Percentiles rank a stretch among this genome's conserved stretches.
Evolutionary conservation across 495 filamentous ascomycete species (phyloP).

Genomic region (Penicillium herquei): DNA sequence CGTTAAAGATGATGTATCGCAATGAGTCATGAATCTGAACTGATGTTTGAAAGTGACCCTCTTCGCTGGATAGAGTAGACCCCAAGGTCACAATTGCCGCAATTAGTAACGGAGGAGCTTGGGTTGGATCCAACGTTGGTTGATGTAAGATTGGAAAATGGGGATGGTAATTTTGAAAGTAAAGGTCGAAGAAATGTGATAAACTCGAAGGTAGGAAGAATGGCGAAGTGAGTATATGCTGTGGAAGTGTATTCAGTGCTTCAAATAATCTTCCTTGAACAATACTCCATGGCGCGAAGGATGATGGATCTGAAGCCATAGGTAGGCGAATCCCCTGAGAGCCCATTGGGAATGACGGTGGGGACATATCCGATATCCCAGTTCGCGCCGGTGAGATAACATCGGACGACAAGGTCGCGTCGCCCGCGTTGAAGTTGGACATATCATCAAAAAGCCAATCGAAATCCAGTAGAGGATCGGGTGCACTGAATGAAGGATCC

Average conservation of each 20-base stretch:
- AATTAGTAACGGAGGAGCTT: not conserved
- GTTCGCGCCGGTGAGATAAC: constrained; percentile 7
- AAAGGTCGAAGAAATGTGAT: constrained; percentile 8
- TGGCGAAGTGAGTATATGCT: not conserved
- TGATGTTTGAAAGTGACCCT: not conserved
- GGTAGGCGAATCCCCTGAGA: constrained; percentile 4
- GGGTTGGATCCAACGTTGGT: not conserved
- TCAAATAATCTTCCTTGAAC: constrained; percentile 1
- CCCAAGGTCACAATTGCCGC: not conserved
- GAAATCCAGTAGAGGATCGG: constrained; percentile 14
- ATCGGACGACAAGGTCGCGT: not conserved
- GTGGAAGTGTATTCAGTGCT: not conserved
- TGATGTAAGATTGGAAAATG: constrained; percentile 19
- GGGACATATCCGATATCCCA: constrained; percentile 8
- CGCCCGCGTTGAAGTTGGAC: constrained; percentile 8
- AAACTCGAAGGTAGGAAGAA: constrained; percentile 8
- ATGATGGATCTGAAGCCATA: not conserved
- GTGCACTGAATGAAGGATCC: constrained; percentile 11
- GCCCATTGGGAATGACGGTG: constrained; percentile 2
- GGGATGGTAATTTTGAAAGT: constrained; percentile 19
- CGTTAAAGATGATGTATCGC: not conserved
- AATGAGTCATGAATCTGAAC: not conserved
- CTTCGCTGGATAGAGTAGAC: not conserved
- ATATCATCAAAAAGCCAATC: constrained; percentile 18
- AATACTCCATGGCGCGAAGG: not conserved